These are phyloP conservation scores for Emergomyces orientalis DNA, from an alignment of 2,329 filamentous ascomycete genomes.

Conservation along the genomic window DNA sequence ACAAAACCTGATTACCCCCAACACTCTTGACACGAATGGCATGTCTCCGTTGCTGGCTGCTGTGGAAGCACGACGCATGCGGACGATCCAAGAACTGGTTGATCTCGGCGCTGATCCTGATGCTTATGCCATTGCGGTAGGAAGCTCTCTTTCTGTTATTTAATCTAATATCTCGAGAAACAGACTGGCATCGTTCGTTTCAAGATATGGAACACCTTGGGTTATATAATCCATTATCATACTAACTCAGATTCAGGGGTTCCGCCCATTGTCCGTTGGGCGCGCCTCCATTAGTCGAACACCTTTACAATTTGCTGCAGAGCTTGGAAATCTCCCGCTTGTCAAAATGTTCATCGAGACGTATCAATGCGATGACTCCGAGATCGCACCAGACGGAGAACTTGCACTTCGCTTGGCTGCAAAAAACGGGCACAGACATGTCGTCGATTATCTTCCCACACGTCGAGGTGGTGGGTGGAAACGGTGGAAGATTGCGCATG, in stretches of 20 bases:
- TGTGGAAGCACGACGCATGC: not conserved
- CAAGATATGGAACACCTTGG: not conserved
- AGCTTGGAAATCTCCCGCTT: conserved; percentile 4
- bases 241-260: not conserved
- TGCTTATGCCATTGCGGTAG: not conserved
- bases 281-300: conserved; percentile 1
- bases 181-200: not conserved
- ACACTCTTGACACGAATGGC: not conserved
- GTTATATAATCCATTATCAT: not conserved
- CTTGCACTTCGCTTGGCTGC: conserved; percentile 7
- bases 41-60: conserved; percentile 7
- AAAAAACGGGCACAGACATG: conserved; percentile 4
- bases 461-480: conserved; percentile 6
- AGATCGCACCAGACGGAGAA: conserved; percentile 6
- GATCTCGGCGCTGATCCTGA: conserved; percentile 5
- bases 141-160: not conserved
- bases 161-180: not conserved
- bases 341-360: conserved; percentile 8
- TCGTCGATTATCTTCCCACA: conserved; percentile 5
- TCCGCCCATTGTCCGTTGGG: not conserved
- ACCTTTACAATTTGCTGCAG: conserved; percentile 3
- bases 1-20: not conserved
- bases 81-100: not conserved
- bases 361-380: conserved; percentile 6
- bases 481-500: conserved; percentile 1